phyloP scores from a whole-genome alignment of 2,329 filamentous ascomycete species.

The Talaromyces pinophilus region DNA sequence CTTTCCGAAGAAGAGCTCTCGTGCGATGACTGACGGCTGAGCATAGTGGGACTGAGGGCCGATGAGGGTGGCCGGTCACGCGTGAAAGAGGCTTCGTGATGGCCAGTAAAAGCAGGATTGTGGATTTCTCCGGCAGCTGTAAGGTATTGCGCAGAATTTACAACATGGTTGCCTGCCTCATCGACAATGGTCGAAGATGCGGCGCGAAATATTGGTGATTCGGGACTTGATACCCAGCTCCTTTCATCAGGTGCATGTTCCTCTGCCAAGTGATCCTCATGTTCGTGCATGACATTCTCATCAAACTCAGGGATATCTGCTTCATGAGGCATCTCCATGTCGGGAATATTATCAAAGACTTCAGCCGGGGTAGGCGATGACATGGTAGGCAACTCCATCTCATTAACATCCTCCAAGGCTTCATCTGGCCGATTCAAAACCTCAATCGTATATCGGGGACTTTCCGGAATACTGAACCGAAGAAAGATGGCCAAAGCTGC shows the following conservation, averaged over 20 bases:
- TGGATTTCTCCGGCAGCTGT: not conserved
- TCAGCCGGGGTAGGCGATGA: slow-evolving; percentile 4
- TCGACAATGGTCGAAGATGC: slow-evolving; percentile 2
- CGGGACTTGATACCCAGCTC: slow-evolving; percentile 8
- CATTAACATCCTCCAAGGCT: slow-evolving; percentile 16
- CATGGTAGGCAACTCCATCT: slow-evolving; percentile 8
- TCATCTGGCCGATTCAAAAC: slow-evolving; percentile 39
- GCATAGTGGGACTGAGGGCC: slow-evolving; percentile 16
- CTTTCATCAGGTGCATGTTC: not conserved
- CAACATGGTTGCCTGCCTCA: not conserved
- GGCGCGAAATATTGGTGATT: slow-evolving; percentile 6
- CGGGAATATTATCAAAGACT: not conserved
- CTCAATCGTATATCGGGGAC: slow-evolving; percentile 63
- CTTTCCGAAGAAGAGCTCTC: slow-evolving; percentile 16
- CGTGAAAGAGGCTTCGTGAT: not conserved
- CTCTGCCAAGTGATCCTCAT: not conserved
- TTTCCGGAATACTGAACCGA: slow-evolving; percentile 64
- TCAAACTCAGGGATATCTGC: not conserved
- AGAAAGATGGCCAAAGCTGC: slow-evolving; percentile 64
- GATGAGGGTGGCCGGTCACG: slow-evolving; percentile 15
- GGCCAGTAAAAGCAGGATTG: not conserved
- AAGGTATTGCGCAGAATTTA: not conserved
- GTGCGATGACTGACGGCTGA: not conserved
- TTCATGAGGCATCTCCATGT: slow-evolving; percentile 10
- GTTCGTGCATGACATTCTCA: not conserved